Conservation (phyloP, 2,329 filamentous ascomycete species). For the Botryotinia narcissicola region DNA sequence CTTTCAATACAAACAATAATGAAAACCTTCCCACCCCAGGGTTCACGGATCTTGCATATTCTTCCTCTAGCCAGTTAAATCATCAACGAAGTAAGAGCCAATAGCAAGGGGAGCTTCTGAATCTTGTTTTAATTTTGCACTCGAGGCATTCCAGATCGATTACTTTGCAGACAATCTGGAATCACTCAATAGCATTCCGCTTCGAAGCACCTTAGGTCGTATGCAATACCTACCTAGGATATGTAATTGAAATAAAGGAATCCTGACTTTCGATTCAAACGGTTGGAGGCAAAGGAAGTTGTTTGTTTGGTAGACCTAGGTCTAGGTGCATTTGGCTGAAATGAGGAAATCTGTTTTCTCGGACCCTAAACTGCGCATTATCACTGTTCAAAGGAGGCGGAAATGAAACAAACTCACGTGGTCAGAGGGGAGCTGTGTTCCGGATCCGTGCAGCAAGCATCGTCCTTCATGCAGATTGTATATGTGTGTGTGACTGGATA, state of each 20-base stretch:
- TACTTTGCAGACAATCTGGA: slow-evolving; percentile 4
- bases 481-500: slow-evolving; percentile 18
- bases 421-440: slow-evolving; percentile 11
- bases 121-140: slow-evolving; percentile 3
- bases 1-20: neutral
- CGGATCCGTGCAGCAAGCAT: slow-evolving; percentile 13
- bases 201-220: neutral
- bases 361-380: neutral
- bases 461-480: slow-evolving; percentile 11
- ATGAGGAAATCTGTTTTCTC: neutral
- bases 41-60: neutral
- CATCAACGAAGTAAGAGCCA: neutral
- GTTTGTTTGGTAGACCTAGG: slow-evolving; percentile 3
- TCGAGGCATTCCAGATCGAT: slow-evolving; percentile 7
- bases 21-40: neutral
- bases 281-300: neutral
- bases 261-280: neutral
- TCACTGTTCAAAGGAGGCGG: neutral
- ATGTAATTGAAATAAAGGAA: neutral
- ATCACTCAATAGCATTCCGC: neutral
- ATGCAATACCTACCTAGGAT: neutral
- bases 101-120: neutral
- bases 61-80: neutral
- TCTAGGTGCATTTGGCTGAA: neutral
- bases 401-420: slow-evolving; percentile 15